Evolutionary conservation across 2,329 filamentous ascomycete species (phyloP), one percentile per base, ranked within the genome.

Genomic region (Verticillium longisporum): DNA sequence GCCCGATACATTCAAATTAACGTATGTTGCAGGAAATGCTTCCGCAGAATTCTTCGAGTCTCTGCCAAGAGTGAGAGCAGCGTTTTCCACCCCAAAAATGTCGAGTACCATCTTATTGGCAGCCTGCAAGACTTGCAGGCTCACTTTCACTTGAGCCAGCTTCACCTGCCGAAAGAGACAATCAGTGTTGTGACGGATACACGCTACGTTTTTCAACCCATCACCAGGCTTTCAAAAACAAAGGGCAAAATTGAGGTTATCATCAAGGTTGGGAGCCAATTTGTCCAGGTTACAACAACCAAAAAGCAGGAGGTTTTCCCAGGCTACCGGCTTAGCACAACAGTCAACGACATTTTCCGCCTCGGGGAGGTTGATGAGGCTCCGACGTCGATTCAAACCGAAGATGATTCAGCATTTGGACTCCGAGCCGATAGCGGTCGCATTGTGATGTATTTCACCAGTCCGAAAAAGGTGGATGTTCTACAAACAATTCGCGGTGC

Each of bases 371-470:
- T 90, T 14, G 87, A 89, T 61, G 87, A 90, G 73, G 84, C 85
- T 4, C 80, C 85, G 5, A 85, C 84, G 2, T 85, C 84, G 2
- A 85, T 88, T 60, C 81, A 86, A 62, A 83, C 83, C 0, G 87
- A 88, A 61, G 86, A 89, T 61, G 86, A 89, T 64, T 85, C 83
- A 3, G 83, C 86, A 1, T 90, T 90, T 70, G 87, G 86, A 1
- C 74, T 90, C 33, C 80, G 86, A 57, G 86, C 86, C 2, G 87
- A 90, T 66, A 87, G 85, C 64, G 87, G 87, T 66, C 88, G 87
- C 72, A 86, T 88, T 57, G 82, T 88, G 59, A 88, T 90, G 86
- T 88, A 86, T 69, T 90, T 90, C 70, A 87, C 86, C 18, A 89
- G 87, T 65, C 78, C 85, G 1, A 84, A 83, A 69, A 88, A 87